Evolutionary conservation across 768 basidiomycete species (phyloP), one percentile per base, ranked within the genome.

Genomic region (Leccinum ochraceum): DNA sequence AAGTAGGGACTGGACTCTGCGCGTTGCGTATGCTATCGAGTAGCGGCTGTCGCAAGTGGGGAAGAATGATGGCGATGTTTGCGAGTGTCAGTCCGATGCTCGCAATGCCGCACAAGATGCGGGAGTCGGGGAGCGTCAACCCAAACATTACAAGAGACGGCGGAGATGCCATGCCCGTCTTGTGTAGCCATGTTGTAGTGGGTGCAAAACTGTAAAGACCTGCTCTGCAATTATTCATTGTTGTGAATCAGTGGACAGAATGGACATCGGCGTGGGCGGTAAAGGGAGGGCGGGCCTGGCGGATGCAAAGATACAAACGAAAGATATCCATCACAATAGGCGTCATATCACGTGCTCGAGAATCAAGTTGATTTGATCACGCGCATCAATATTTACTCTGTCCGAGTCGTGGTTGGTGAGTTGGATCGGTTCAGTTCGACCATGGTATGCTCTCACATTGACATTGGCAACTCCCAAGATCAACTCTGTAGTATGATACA

Each of bases 181-280:
- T 52, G 57, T 58, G 62, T 24, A 71, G 59, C 69, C 69, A 68
- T 59, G 62, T 42, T 9, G 60, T 54, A 42, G 64, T 70, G 36
- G 68, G 37, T 22, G 56, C 57, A 54, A 66, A 70, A 42, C 64
- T 66, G 60, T 72, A 70, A 64, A 71, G 71, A 37, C 69, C 69
- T 63, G 64, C 65, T 60, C 65, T 72, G 63, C 55, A 64, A 57
- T 57, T 68, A 51, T 66, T 66, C 69, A 70, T 71, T 30, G 56
- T 61, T 53, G 7, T 46, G 44, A 58, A 54, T 53, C 13, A 57
- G 57, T 39, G 44, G 26, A 46, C 36, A 39, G 28, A 44, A 44
- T 55, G 62, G 16, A 46, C 60, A 64, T 56, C 44, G 8, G 57
- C 58, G 53, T 49, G 56, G 37, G 56, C 6, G 50, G 42, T 24